Percentiles rank a stretch among this genome's conserved stretches.
These are phyloP conservation scores for Ceratocystis cacaofunesta DNA, from an alignment of 2,329 filamentous ascomycete species.

Conservation along the genomic window DNA sequence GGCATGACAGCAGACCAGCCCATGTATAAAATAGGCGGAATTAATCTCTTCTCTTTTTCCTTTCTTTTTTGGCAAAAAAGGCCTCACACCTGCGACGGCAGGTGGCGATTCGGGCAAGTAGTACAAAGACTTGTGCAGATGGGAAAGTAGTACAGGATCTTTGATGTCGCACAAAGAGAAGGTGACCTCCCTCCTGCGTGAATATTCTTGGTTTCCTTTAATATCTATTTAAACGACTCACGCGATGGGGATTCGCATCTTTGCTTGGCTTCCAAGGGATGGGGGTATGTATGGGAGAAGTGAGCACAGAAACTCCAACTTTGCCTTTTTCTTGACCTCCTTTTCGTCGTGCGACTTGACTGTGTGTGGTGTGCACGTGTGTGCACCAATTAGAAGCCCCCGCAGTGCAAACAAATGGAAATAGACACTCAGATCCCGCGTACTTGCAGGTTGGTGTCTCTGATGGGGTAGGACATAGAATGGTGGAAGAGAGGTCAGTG, in stretches of 20 bases:
- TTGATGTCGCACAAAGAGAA: not conserved
- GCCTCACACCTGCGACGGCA: not conserved
- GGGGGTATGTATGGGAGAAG: not conserved
- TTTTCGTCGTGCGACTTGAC: not conserved
- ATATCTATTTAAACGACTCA: not conserved
- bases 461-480: constrained; percentile 22
- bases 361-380: not conserved
- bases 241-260: too few relatives aligned
- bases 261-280: too few relatives aligned
- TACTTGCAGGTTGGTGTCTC: constrained; percentile 23
- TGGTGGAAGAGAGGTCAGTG: not conserved
- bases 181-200: not conserved
- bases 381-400: not conserved
- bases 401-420: not conserved
- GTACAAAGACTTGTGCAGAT: constrained; percentile 1
- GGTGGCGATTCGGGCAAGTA: not conserved
- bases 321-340: not conserved
- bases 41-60: not conserved
- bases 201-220: not conserved
- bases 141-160: not conserved
- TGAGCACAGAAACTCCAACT: not conserved
- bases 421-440: constrained; percentile 19
- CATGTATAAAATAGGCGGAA: too few relatives aligned
- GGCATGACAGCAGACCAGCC: not conserved
- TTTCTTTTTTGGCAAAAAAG: not conserved